phyloP scores from a whole-genome alignment of 2,329 filamentous ascomycete genomes.

The Cordyceps cateniannulata region DNA sequence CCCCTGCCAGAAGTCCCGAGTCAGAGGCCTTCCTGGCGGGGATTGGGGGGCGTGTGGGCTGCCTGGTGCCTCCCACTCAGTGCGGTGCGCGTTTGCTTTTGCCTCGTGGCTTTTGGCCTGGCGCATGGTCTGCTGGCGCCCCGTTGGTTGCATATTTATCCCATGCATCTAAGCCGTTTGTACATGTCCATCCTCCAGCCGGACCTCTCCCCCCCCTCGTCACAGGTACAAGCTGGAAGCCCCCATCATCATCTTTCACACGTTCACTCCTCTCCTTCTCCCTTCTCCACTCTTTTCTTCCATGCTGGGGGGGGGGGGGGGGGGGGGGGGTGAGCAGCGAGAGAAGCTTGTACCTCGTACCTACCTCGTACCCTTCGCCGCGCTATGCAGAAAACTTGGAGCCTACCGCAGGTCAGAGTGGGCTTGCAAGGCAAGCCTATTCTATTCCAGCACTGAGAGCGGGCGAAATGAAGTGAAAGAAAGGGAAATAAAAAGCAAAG shows the following conservation, averaged over 20 bases:
- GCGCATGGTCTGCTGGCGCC: not conserved
- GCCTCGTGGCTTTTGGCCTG: slow-evolving; percentile 2
- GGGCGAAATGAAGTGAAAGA: not conserved
- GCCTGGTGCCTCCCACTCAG: not conserved
- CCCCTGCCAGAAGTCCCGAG: not conserved
- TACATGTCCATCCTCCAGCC: not conserved
- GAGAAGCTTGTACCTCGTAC: not conserved
- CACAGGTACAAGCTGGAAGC: not conserved
- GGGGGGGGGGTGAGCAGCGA: too few species aligned
- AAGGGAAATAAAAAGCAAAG: not conserved
- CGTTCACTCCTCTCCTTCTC: not conserved
- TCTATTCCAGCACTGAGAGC: not conserved
- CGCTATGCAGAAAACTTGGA: not conserved
- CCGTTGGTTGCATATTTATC: slow-evolving; percentile 2
- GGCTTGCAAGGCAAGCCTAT: not conserved
- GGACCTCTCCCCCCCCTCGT: not conserved
- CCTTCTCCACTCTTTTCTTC: not conserved
- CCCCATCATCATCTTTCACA: not conserved
- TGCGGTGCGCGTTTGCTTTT: not conserved
- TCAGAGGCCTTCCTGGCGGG: not conserved
- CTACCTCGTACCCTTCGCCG: not conserved
- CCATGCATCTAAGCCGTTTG: not conserved
- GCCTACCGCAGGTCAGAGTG: not conserved
- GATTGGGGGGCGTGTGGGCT: not conserved
- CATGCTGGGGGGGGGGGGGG: not conserved